Conservation (phyloP, 1,284 basidiomycete species). For the Heliocybe sulcata region DNA sequence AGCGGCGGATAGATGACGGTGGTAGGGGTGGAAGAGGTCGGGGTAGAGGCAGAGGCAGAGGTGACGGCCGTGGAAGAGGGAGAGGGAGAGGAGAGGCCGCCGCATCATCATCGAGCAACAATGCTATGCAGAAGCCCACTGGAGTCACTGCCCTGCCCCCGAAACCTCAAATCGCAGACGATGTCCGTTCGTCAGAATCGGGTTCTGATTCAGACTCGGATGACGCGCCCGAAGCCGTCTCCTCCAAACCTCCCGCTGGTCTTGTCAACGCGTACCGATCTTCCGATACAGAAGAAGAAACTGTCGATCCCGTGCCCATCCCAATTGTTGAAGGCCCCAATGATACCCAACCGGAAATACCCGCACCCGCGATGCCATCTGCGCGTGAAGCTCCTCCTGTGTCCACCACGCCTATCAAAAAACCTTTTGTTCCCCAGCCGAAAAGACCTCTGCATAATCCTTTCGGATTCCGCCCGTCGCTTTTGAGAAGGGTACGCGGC, state of each 20-base stretch:
- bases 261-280: background rate
- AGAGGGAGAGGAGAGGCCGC: slow-evolving; percentile 22
- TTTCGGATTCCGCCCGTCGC: slow-evolving; percentile 58
- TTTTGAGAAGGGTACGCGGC: slow-evolving; percentile 66
- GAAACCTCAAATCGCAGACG: background rate
- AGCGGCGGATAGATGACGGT: slow-evolving; percentile 18
- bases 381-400: background rate
- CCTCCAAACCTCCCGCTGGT: slow-evolving; percentile 41
- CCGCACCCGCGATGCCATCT: background rate
- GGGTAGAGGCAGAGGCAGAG: slow-evolving; percentile 21
- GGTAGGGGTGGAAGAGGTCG: slow-evolving; percentile 27
- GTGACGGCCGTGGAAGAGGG: slow-evolving; percentile 26
- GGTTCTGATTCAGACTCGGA: slow-evolving; percentile 30
- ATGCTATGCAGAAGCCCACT: background rate
- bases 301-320: slow-evolving; percentile 5
- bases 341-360: background rate
- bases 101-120: background rate
- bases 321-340: background rate
- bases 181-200: slow-evolving; percentile 15
- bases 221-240: slow-evolving; percentile 50
- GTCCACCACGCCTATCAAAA: slow-evolving; percentile 15
- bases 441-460: slow-evolving; percentile 52
- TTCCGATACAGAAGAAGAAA: slow-evolving; percentile 9
- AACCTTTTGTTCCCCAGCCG: slow-evolving; percentile 37
- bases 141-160: background rate